Evolutionary conservation across 371 early-diverging fungal genomes (phyloP).

Genomic region (Actinomortierella ambigua): DNA sequence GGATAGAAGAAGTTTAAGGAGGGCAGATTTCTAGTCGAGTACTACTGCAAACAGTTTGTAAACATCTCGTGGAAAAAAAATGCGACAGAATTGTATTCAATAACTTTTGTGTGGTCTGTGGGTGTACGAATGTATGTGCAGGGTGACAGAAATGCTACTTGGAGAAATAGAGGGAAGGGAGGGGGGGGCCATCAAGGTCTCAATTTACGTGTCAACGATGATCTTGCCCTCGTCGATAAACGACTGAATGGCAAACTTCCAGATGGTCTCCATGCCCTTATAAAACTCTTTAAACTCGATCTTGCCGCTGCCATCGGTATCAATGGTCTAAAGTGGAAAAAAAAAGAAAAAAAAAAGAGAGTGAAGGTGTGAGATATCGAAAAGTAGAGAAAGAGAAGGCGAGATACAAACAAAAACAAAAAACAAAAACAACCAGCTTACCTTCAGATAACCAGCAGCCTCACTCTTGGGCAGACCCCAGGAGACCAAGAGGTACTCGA

Average conservation of each 20-base stretch:
- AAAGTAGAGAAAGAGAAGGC: background rate
- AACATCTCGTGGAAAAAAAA: too few species aligned
- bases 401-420: background rate
- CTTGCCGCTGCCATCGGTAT: constrained; percentile 14
- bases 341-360: background rate
- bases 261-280: constrained; percentile 26
- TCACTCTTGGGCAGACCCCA: constrained; percentile 35
- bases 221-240: constrained; percentile 46
- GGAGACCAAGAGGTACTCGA: constrained; percentile 27
- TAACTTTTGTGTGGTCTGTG: too few species aligned
- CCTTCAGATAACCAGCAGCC: constrained; percentile 35
- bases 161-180: too few species aligned
- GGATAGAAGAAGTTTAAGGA: too few species aligned
- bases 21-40: too few species aligned
- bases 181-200: too few species aligned
- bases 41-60: too few species aligned
- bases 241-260: constrained; percentile 44
- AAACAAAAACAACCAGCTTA: constrained; percentile 1
- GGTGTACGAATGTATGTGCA: too few species aligned
- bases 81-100: too few species aligned
- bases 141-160: too few species aligned
- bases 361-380: background rate
- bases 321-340: constrained; percentile 14
- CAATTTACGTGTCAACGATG: constrained; percentile 13
- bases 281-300: constrained; percentile 41